Percentiles rank a stretch among this genome's conserved stretches.
These are phyloP conservation scores for Gentiana macrophylla DNA, from an alignment of 257 asterid species.

Conservation along the genomic window DNA sequence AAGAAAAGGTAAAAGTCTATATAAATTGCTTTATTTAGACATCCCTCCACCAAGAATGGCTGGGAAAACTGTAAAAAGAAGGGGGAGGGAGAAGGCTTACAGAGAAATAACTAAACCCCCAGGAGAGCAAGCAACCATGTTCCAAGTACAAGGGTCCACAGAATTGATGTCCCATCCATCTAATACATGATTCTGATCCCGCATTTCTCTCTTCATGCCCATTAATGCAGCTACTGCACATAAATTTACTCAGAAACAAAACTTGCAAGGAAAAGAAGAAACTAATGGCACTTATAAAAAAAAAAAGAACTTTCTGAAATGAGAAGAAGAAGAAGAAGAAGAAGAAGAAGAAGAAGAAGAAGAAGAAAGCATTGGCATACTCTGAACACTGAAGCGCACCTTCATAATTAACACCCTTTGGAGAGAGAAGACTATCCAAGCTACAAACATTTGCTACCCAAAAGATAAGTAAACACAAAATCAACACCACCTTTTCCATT, in stretches of 20 bases:
- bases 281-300: not conserved
- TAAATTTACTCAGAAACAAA: constrained; percentile 7
- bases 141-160: constrained; percentile 98
- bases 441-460: constrained; percentile 22
- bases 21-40: not conserved
- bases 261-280: constrained; percentile 3
- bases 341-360: not conserved
- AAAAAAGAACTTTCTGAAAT: not conserved
- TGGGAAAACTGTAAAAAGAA: not conserved
- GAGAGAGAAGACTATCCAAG: constrained; percentile 65
- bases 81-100: constrained; percentile 26
- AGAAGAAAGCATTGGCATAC: constrained; percentile 1
- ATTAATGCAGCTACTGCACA: constrained; percentile 80
- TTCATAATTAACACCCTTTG: constrained; percentile 92
- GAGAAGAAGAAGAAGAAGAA: not conserved
- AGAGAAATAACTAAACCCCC: constrained; percentile 81
- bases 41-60: not conserved
- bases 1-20: not conserved
- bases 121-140: constrained; percentile 76
- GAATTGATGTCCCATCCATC: constrained; percentile 98
- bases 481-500: constrained; percentile 35
- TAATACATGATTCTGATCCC: constrained; percentile 49
- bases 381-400: constrained; percentile 25
- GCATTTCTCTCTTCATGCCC: constrained; percentile 69
- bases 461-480: constrained; percentile 26